phyloP scores from a whole-genome alignment of 106 monocot species.

The Dendrobium officinale region DNA sequence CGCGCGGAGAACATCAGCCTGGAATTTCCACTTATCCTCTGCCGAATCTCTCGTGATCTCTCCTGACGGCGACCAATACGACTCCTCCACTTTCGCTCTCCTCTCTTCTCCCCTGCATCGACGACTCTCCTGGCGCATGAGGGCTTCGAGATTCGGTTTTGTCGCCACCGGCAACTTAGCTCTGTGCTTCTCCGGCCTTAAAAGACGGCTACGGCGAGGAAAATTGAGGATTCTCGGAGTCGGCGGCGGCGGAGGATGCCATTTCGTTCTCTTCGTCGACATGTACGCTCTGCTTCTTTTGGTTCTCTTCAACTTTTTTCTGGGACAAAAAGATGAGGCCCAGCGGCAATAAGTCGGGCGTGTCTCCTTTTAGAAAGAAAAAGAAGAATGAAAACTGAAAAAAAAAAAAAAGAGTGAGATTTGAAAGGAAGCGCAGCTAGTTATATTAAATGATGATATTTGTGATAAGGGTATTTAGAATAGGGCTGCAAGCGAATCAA shows the following conservation, averaged over 20 bases:
- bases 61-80: not conserved
- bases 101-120: not conserved
- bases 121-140: slow-evolving; percentile 29
- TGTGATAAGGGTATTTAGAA: too few species aligned
- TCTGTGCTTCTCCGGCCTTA: slow-evolving; percentile 1
- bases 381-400: too few species aligned
- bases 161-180: not conserved
- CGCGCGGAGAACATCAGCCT: slow-evolving; percentile 61
- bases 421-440: too few species aligned
- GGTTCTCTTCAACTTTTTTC: too few species aligned
- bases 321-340: too few species aligned
- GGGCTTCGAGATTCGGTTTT: slow-evolving; percentile 12
- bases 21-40: slow-evolving; percentile 47
- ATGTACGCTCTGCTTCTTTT: not conserved
- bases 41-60: slow-evolving; percentile 7
- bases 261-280: slow-evolving; percentile 18
- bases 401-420: too few species aligned
- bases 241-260: slow-evolving; percentile 44
- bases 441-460: too few species aligned
- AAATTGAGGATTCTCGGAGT: slow-evolving; percentile 56
- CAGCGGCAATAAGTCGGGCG: too few species aligned
- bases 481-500: too few species aligned
- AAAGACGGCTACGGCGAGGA: slow-evolving; percentile 26
- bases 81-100: slow-evolving; percentile 5
- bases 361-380: too few species aligned